Percentiles rank a stretch among this genome's conserved stretches.
Evolutionary conservation across 2,329 filamentous ascomycete genomes (phyloP).

Genomic region (Herpotrichia juniperi): DNA sequence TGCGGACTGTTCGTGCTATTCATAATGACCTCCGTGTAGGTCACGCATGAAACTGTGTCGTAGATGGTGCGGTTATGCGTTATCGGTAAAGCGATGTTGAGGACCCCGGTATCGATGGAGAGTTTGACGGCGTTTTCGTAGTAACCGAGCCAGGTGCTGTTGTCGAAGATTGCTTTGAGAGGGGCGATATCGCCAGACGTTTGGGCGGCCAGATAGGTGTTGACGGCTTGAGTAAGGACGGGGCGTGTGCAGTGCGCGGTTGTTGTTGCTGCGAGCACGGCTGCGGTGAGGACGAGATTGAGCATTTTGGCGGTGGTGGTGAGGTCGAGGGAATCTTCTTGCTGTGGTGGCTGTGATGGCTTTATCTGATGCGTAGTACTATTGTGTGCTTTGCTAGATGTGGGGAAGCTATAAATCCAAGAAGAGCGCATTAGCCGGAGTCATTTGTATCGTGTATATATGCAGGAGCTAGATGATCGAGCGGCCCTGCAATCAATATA

Average conservation of each 20-base stretch:
- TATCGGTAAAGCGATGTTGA: conserved; percentile 23
- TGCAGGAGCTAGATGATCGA: neutral
- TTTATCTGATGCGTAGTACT: neutral
- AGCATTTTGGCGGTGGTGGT: conserved; percentile 2
- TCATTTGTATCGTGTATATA: neutral
- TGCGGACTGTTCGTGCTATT: conserved; percentile 24
- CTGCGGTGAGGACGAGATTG: neutral
- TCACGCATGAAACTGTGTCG: conserved; percentile 28
- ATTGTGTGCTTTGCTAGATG: neutral
- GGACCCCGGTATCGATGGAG: conserved; percentile 19
- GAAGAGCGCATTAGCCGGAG: neutral
- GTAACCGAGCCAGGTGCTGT: conserved; percentile 34
- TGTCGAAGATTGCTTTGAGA: conserved; percentile 27
- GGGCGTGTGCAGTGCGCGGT: conserved; percentile 24
- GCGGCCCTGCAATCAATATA: neutral
- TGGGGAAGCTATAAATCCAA: neutral
- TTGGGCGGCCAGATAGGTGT: conserved; percentile 25
- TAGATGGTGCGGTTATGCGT: conserved; percentile 26
- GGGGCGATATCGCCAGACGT: conserved; percentile 13
- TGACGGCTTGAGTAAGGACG: conserved; percentile 19
- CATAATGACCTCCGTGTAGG: conserved; percentile 32
- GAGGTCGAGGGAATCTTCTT: neutral
- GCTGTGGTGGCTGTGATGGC: neutral
- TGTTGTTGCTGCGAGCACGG: conserved; percentile 11
- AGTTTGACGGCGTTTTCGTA: conserved; percentile 28